Evolutionary conservation across 176 grass and related monocot species (phyloP).

Genomic region (Eragrostis nindensis): DNA sequence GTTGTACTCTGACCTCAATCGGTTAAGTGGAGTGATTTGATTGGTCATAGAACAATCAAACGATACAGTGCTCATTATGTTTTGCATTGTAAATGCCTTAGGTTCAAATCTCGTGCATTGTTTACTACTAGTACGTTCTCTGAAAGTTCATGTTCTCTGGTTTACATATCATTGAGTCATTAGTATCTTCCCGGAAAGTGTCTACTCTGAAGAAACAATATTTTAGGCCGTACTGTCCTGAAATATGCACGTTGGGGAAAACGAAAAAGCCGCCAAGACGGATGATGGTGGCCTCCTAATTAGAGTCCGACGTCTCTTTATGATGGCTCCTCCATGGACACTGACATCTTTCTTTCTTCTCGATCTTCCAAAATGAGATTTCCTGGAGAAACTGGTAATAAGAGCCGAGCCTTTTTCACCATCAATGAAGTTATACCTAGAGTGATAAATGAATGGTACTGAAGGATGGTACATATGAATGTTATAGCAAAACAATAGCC

Average conservation of each 20-base stretch:
- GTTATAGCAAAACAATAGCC: not conserved
- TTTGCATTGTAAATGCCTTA: not conserved
- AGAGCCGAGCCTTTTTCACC: no score
- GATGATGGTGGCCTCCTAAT: not conserved
- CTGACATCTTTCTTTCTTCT: no score
- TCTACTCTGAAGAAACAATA: not conserved
- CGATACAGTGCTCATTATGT: not conserved
- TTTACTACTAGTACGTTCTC: not conserved
- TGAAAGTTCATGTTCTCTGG: not conserved
- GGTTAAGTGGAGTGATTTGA: not conserved
- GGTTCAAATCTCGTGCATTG: not conserved
- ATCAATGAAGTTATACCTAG: no score
- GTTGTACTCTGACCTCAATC: no score
- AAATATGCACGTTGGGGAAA: not conserved
- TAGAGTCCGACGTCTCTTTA: not conserved
- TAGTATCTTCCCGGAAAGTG: not conserved
- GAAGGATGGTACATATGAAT: not conserved
- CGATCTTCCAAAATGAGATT: no score
- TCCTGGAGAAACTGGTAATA: no score
- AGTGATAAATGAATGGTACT: no score
- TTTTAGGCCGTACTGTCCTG: not conserved
- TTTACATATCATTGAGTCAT: not conserved
- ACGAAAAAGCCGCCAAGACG: conserved; percentile 35
- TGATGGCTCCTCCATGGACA: not conserved
- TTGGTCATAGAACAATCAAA: not conserved